phyloP scores from a whole-genome alignment of 192 early-diverging fungal genomes.

The Mortierella claussenii region DNA sequence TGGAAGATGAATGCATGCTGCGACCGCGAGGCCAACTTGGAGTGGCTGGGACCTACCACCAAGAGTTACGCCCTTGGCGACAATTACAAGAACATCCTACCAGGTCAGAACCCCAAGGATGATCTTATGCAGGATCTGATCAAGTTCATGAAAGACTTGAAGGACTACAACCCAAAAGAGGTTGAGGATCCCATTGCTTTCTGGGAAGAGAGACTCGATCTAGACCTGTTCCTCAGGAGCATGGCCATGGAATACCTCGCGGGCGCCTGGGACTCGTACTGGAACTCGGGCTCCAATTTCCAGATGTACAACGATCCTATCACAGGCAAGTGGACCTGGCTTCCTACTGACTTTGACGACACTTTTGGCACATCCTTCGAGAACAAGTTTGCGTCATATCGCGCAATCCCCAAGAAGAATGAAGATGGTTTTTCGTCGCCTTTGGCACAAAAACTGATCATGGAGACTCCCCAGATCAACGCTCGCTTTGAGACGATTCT shows the following conservation, averaged over 20 bases:
- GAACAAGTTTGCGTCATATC: conserved; percentile 20
- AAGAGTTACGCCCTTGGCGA: conserved; percentile 29
- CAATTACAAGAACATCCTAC: conserved; percentile 45
- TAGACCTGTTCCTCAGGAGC: conserved; percentile 35
- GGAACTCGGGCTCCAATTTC: conserved; percentile 55
- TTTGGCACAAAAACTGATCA: conserved; percentile 40
- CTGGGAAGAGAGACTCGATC: conserved; percentile 41
- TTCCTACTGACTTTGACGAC: conserved; percentile 58
- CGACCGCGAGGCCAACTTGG: conserved; percentile 37
- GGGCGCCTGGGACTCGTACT: conserved; percentile 55
- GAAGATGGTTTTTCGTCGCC: conserved; percentile 24
- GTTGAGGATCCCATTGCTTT: conserved; percentile 14
- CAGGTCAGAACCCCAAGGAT: conserved; percentile 25
- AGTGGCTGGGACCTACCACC: conserved; percentile 40
- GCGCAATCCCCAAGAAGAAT: conserved; percentile 38
- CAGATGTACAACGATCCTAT: conserved; percentile 53
- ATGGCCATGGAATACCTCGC: conserved; percentile 55
- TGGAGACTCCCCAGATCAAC: conserved; percentile 49
- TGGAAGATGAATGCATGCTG: conserved; percentile 44
- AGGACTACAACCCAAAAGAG: conserved; percentile 27
- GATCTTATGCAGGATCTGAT: conserved; percentile 41
- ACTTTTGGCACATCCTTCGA: conserved; percentile 36
- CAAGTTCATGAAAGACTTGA: conserved; percentile 45
- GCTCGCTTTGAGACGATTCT: conserved; percentile 49
- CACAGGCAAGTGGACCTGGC: conserved; percentile 52